A percentile compares a stretch with the other conserved stretches of the same genome.
These are phyloP conservation scores for Tulasnella sp. DNA, from an alignment of 768 basidiomycete species.

Conservation along the genomic window DNA sequence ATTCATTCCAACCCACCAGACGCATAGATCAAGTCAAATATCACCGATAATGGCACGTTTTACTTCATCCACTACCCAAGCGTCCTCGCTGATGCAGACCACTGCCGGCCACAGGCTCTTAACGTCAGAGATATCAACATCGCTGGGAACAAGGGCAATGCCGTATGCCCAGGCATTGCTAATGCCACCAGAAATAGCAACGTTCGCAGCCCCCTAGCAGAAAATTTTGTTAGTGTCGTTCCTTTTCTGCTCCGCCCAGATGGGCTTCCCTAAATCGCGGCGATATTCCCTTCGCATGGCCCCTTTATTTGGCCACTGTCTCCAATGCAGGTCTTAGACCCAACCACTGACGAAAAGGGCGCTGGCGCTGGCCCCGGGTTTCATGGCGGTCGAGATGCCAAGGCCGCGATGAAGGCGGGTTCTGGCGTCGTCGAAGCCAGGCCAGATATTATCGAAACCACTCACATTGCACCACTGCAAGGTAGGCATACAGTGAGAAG, in stretches of 20 bases:
- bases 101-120: not conserved
- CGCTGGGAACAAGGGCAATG: not conserved
- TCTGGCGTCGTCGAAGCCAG: constrained; percentile 52
- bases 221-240: constrained; percentile 6
- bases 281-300: not conserved
- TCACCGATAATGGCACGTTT: too few species aligned
- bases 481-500: too few species aligned
- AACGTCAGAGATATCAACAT: constrained; percentile 8
- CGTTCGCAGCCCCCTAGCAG: not conserved
- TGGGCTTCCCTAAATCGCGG: not conserved
- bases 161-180: not conserved
- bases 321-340: constrained; percentile 41
- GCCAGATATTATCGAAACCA: constrained; percentile 54
- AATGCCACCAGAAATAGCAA: constrained; percentile 4
- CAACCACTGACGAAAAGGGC: constrained; percentile 40
- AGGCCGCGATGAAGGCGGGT: constrained; percentile 40
- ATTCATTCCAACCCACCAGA: too few species aligned
- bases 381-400: constrained; percentile 42
- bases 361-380: constrained; percentile 44
- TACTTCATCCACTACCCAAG: too few species aligned
- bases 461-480: constrained; percentile 50
- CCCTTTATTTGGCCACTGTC: not conserved
- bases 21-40: too few species aligned
- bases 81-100: too few species aligned
- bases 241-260: not conserved